These are phyloP conservation scores for Primulina eburnea DNA, from an alignment of 257 asterid genomes.

Conservation along the genomic window DNA sequence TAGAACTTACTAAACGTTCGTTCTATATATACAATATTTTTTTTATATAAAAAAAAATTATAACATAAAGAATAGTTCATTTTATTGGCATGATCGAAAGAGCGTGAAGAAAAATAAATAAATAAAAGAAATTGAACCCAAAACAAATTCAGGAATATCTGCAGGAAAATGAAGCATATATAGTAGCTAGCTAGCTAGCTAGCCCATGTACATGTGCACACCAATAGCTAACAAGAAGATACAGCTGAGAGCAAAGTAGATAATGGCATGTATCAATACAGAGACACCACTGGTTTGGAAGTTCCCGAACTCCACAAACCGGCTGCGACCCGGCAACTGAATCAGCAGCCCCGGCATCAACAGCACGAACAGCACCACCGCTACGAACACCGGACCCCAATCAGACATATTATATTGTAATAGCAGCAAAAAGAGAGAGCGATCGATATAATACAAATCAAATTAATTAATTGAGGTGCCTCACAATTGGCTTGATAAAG, in stretches of 20 bases:
- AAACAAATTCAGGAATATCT: background rate
- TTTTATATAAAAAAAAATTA: too few relatives aligned
- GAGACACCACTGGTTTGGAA: slow-evolving; percentile 86
- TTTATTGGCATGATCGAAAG: too few relatives aligned
- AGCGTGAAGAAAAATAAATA: too few relatives aligned
- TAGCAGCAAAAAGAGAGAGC: background rate
- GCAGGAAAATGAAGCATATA: background rate
- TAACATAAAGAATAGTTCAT: background rate
- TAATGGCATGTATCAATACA: slow-evolving; percentile 60
- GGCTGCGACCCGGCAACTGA: slow-evolving; percentile 72
- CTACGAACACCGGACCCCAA: slow-evolving; percentile 92
- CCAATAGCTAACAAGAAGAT: slow-evolving; percentile 79
- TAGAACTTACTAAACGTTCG: too few relatives aligned
- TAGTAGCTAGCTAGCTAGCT: too few relatives aligned
- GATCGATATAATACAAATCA: background rate
- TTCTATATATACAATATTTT: too few relatives aligned
- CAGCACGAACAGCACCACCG: slow-evolving; percentile 79
- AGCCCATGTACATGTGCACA: slow-evolving; percentile 70
- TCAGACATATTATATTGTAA: slow-evolving; percentile 63
- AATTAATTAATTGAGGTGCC: background rate
- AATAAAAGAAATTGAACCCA: background rate
- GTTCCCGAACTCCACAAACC: slow-evolving; percentile 73
- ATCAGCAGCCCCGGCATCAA: slow-evolving; percentile 80
- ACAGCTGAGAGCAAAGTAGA: slow-evolving; percentile 77
- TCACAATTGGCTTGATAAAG: background rate